Conservation (phyloP, 1,284 basidiomycete species). For the Rhodotorula sp. region DNA sequence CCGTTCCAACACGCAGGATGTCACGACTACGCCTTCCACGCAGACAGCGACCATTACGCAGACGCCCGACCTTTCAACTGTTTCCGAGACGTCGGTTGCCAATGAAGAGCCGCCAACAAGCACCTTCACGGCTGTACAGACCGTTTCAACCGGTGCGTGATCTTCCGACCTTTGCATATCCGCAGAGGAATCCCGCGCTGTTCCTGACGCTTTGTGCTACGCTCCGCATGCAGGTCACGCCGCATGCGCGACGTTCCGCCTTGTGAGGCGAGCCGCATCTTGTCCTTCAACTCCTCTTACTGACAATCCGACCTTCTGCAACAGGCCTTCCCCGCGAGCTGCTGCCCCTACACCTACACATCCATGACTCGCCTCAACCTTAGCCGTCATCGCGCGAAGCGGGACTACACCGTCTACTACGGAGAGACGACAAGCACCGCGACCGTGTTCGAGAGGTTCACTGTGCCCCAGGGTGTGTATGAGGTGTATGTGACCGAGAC, state of each 20-base stretch:
- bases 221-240: neutral
- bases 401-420: neutral
- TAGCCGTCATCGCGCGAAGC: neutral
- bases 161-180: too few species aligned
- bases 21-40: too few species aligned
- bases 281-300: neutral
- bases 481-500: neutral
- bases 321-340: conserved; percentile 1
- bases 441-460: too few species aligned
- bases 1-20: too few species aligned
- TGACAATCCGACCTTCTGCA: too few species aligned
- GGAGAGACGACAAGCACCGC: neutral
- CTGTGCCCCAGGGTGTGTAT: neutral
- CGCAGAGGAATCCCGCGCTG: too few species aligned
- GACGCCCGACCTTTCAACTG: neutral
- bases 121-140: neutral
- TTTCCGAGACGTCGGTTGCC: neutral
- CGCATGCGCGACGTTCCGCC: neutral
- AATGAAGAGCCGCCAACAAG: neutral
- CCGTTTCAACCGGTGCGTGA: neutral
- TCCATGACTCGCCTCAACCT: neutral
- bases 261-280: neutral
- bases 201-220: too few species aligned
- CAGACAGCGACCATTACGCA: neutral
- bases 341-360: neutral